A percentile compares a stretch with the other conserved stretches of the same genome.
phyloP scores from a whole-genome alignment of 2,329 filamentous ascomycete species.

The Diplodia scrobiculata region DNA sequence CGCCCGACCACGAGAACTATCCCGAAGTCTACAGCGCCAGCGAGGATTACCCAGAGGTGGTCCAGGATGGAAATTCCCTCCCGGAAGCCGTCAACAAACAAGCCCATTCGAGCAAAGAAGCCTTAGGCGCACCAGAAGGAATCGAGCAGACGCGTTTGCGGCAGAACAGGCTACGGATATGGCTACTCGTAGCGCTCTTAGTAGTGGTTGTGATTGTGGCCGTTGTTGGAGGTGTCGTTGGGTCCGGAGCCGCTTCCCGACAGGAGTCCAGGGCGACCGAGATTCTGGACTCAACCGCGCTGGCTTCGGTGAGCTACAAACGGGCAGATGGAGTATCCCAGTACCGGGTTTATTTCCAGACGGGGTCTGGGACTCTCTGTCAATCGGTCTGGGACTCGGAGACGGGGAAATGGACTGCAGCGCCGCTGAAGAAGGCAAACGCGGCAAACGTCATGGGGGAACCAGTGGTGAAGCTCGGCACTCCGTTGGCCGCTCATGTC shows the following conservation, averaged over 20 bases:
- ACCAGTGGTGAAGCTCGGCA: constrained; percentile 10
- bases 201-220: background rate
- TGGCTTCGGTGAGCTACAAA: constrained; percentile 16
- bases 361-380: background rate
- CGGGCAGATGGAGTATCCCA: constrained; percentile 7
- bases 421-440: background rate
- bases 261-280: background rate
- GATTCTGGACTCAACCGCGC: constrained; percentile 10
- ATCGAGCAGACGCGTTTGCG: background rate
- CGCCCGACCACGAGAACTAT: background rate
- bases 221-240: background rate
- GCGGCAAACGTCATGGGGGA: background rate
- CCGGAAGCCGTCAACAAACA: constrained; percentile 4
- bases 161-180: background rate
- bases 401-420: background rate
- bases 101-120: background rate
- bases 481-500: constrained; percentile 10
- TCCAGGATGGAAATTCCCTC: background rate
- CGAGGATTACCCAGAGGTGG: constrained; percentile 1
- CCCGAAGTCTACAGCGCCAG: constrained; percentile 6
- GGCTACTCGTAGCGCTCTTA: background rate
- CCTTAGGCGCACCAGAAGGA: background rate
- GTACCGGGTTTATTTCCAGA: constrained; percentile 18
- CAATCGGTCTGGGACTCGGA: constrained; percentile 13
- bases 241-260: background rate